Evolutionary conservation across 768 basidiomycete genomes (phyloP).

Genomic region (Candolleomyces eurysporus): DNA sequence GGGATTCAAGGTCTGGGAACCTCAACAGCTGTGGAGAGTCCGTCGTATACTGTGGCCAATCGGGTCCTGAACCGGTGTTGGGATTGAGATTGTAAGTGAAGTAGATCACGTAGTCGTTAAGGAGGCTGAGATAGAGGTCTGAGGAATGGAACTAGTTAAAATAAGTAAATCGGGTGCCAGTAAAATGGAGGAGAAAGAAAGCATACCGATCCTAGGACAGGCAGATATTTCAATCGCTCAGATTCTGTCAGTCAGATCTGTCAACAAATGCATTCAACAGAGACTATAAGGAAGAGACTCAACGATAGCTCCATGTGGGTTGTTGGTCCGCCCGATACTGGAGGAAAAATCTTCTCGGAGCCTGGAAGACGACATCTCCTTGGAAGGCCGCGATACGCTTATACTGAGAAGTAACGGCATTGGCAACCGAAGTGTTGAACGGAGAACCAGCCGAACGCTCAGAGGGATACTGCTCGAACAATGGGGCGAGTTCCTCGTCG

Average conservation of each 20-base stretch:
- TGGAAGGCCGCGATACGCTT: constrained; percentile 51
- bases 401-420: constrained; percentile 43
- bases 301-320: constrained; percentile 43
- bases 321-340: constrained; percentile 37
- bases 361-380: constrained; percentile 52
- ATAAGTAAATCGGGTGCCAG: background rate
- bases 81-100: constrained; percentile 45
- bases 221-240: constrained; percentile 37
- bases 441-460: constrained; percentile 46
- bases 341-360: constrained; percentile 48
- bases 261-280: background rate
- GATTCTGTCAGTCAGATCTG: constrained; percentile 28
- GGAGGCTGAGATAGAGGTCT: constrained; percentile 36
- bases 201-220: constrained; percentile 43
- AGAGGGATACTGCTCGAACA: constrained; percentile 32
- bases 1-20: constrained; percentile 16
- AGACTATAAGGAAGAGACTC: constrained; percentile 15
- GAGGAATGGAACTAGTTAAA: constrained; percentile 37
- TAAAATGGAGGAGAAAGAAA: background rate
- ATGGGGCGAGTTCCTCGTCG: constrained; percentile 13
- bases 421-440: constrained; percentile 41
- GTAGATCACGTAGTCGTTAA: constrained; percentile 44
- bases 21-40: constrained; percentile 20
- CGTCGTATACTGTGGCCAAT: constrained; percentile 31
- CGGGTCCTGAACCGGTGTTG: constrained; percentile 24